Evolutionary conservation across 2,329 filamentous ascomycete genomes (phyloP).

Genomic region (Aspergillus sp.): DNA sequence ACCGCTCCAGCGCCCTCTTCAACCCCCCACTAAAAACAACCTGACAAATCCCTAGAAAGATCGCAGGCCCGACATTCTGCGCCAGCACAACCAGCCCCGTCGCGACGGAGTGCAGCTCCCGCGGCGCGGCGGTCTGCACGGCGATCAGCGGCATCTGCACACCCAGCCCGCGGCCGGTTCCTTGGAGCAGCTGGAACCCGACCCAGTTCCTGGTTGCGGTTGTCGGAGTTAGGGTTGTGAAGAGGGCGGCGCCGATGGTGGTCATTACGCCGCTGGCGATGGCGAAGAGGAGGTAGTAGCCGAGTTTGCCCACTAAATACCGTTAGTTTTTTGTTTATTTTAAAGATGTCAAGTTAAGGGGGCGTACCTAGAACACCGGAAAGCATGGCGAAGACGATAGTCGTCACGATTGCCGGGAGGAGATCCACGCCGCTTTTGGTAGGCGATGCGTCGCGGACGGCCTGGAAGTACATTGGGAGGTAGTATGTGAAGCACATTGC

Average conservation of each 20-base stretch:
- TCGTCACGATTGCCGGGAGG: constrained; percentile 30
- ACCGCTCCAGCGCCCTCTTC: too few species aligned
- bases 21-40: too few species aligned
- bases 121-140: constrained; percentile 37
- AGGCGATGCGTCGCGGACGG: constrained; percentile 30
- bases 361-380: constrained; percentile 31
- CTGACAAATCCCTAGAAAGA: constrained; percentile 50
- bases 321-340: neutral
- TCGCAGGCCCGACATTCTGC: constrained; percentile 40
- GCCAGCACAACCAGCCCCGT: constrained; percentile 42
- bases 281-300: constrained; percentile 35
- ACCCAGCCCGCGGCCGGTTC: constrained; percentile 41
- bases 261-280: constrained; percentile 27
- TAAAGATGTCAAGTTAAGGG: too few species aligned
- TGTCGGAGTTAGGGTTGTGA: constrained; percentile 40
- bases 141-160: constrained; percentile 38
- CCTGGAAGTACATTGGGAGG: constrained; percentile 52
- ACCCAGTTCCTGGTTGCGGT: constrained; percentile 45
- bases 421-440: constrained; percentile 27
- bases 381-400: constrained; percentile 31
- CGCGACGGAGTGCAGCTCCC: constrained; percentile 36
- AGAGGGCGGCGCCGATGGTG: constrained; percentile 40
- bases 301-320: constrained; percentile 26
- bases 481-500: constrained; percentile 42
- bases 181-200: constrained; percentile 49